These are phyloP conservation scores for Marasmius oreades DNA, from an alignment of 1,284 basidiomycete species.

Conservation along the genomic window DNA sequence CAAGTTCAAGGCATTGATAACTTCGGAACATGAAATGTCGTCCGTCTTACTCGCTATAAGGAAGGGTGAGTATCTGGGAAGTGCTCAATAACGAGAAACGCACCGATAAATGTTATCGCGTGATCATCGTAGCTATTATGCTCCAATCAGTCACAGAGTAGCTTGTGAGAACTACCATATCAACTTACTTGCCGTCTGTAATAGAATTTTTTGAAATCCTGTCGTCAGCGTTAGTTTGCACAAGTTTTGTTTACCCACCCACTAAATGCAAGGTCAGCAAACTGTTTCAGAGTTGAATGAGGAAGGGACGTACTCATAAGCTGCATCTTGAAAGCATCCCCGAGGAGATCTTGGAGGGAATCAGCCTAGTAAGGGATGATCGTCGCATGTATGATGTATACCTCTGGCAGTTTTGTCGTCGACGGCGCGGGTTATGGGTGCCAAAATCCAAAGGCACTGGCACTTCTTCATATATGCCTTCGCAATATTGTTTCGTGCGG, in stretches of 20 bases:
- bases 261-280: constrained; percentile 23
- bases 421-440: constrained; percentile 52
- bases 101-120: constrained; percentile 58
- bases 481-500: constrained; percentile 52
- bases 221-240: background rate
- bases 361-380: background rate
- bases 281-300: background rate
- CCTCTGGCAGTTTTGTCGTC: constrained; percentile 59
- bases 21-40: constrained; percentile 59
- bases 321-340: constrained; percentile 59
- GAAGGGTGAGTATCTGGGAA: background rate
- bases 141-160: background rate
- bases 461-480: constrained; percentile 61
- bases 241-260: constrained; percentile 25
- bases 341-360: constrained; percentile 42
- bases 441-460: constrained; percentile 53
- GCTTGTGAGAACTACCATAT: background rate
- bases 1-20: constrained; percentile 46
- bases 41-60: constrained; percentile 56
- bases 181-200: constrained; percentile 49
- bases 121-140: constrained; percentile 46
- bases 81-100: constrained; percentile 7
- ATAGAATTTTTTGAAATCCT: background rate
- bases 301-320: constrained; percentile 47
- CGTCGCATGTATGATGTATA: constrained; percentile 15